phyloP scores from a whole-genome alignment of 805 yeast genomes.

The Grigorovia jiainica region DNA sequence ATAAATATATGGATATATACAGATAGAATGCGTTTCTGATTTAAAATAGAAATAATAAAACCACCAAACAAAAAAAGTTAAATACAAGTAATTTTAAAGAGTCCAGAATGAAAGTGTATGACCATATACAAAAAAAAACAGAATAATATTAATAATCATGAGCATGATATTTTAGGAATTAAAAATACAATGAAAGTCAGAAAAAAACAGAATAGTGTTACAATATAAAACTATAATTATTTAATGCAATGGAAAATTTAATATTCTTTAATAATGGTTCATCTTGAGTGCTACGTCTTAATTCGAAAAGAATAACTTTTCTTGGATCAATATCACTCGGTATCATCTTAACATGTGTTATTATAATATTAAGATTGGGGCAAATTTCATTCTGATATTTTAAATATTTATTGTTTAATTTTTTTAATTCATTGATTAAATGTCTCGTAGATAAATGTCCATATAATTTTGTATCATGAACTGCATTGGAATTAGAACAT shows the following conservation, averaged over 20 bases:
- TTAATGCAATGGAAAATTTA: constrained; percentile 20
- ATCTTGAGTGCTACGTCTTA: constrained; percentile 32
- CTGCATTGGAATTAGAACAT: constrained; percentile 51
- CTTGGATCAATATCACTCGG: constrained; percentile 44
- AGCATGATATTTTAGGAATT: too few species aligned
- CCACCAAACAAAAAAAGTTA: too few species aligned
- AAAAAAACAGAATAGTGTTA: too few species aligned
- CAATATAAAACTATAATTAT: constrained; percentile 15
- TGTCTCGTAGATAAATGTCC: constrained; percentile 74
- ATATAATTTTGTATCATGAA: constrained; percentile 41
- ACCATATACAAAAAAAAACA: too few species aligned
- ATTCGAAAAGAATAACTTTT: constrained; percentile 38
- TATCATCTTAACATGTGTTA: constrained; percentile 46
- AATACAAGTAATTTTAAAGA: too few species aligned
- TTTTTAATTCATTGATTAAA: constrained; percentile 46
- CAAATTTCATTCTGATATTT: constrained; percentile 20
- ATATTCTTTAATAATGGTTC: constrained; percentile 30
- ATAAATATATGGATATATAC: too few species aligned
- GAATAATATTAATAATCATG: too few species aligned
- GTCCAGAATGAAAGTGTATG: too few species aligned
- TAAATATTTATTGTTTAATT: constrained; percentile 29
- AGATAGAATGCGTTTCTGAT: too few species aligned
- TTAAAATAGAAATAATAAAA: too few species aligned
- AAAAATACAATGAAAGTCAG: too few species aligned
- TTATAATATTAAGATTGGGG: constrained; percentile 30